Base-by-base conservation (phyloP, 202 grass and related monocot genomes). In the Zoysia matrella region DNA sequence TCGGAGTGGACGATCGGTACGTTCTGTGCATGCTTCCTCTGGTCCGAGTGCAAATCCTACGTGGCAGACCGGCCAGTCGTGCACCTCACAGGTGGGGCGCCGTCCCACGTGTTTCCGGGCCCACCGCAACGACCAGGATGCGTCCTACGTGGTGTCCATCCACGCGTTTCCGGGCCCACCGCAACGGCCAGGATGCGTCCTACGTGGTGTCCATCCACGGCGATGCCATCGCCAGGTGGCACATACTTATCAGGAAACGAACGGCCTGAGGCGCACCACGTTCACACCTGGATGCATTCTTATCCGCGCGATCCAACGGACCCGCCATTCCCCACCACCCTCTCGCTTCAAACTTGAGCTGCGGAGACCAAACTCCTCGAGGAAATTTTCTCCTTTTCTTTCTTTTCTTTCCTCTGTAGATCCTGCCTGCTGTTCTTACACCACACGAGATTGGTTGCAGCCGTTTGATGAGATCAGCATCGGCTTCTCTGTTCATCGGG, bases 211-310 rank as follows among this genome's bases (percentile, higher is more conserved):
- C 4, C 18, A 88, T 90, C 67, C 52, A 86, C 82, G 68, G 87
- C 14, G 10, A 1, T 2, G 6, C 2, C 7, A n/a, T 73, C 51
- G 72, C 84, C 85, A 82, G 51, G 54, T 83, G 85, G 92, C 75
- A 82, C 53, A 86, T 50, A 68, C 92, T 92, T 95, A 95, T 95
- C 92, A 76, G 72, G 22, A 81, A 88, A 92, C 74, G 56, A 95
- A 95, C 90, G 92, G 90, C 54, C 67, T 8, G 42, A 41, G 45
- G 30, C 8, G 49, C 22, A 77, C 80, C 90, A 90, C 87, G 90
- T 88, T 89, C 54, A 60, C 11, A 78, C 48, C 79, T 79, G 61
- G 77, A 22, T 22, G 22, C 22, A 22, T 22, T 22, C 22, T 22
- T 22, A 22, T 22, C 22, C 22, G 22, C 22, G 22, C 22, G 22